These are phyloP conservation scores for Zangia roseola DNA, from an alignment of 768 basidiomycete species.

Conservation along the genomic window DNA sequence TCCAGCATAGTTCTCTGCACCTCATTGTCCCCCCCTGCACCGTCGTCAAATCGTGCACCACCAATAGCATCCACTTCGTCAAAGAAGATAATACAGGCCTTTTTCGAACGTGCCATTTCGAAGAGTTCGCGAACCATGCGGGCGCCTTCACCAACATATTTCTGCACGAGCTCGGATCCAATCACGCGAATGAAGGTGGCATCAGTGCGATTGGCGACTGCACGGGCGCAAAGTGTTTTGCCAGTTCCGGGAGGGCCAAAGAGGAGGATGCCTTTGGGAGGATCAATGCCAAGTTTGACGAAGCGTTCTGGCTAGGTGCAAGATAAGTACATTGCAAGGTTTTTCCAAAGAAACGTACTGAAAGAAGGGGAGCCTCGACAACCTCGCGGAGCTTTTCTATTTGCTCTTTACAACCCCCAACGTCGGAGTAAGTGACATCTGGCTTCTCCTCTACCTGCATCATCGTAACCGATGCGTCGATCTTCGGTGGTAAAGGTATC, in stretches of 20 bases:
- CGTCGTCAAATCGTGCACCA: slow-evolving; percentile 97
- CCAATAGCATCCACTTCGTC: slow-evolving; percentile 99
- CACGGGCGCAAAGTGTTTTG: slow-evolving; percentile 96
- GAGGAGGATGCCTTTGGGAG: slow-evolving; percentile 95
- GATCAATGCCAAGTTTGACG: slow-evolving; percentile 97
- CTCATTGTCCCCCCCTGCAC: slow-evolving; percentile 98
- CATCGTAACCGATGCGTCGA: slow-evolving; percentile 99
- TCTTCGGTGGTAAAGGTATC: slow-evolving; percentile 97
- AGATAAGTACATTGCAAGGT: slow-evolving; percentile 14
- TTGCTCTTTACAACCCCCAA: slow-evolving; percentile 99
- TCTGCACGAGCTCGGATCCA: slow-evolving; percentile 98
- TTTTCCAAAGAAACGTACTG: slow-evolving; percentile 50
- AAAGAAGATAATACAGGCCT: slow-evolving; percentile 99
- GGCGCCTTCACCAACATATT: slow-evolving; percentile 99
- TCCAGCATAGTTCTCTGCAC: slow-evolving; percentile 99
- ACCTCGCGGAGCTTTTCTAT: slow-evolving; percentile 99
- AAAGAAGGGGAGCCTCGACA: slow-evolving; percentile 92
- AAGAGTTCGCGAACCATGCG: slow-evolving; percentile 98
- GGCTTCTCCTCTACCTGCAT: slow-evolving; percentile 99
- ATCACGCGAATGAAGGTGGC: slow-evolving; percentile 99
- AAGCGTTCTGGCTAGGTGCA: slow-evolving; percentile 91
- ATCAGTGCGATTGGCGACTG: slow-evolving; percentile 97
- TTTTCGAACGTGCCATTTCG: slow-evolving; percentile 98
- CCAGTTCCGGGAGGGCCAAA: slow-evolving; percentile 98
- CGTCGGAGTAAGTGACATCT: slow-evolving; percentile 95